phyloP scores from a whole-genome alignment of 2,329 filamentous ascomycete species.

The Penicillium sp. region DNA sequence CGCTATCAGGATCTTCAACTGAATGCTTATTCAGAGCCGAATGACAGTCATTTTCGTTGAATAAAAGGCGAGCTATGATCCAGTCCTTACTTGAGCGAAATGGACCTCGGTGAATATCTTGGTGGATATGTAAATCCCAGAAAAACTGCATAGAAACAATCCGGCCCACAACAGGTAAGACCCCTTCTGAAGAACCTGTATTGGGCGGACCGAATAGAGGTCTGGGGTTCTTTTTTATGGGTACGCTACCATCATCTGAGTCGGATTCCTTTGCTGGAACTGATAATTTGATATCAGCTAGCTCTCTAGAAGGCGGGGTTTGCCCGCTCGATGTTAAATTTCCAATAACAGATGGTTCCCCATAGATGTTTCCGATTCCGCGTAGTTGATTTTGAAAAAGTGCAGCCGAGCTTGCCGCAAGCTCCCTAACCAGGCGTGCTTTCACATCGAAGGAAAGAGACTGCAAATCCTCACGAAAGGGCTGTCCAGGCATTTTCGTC shows the following conservation, averaged over 20 bases:
- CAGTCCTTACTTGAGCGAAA: conserved; percentile 15
- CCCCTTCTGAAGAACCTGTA: rapidly evolving
- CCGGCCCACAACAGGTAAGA: conserved; percentile 6
- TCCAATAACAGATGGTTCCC: not conserved
- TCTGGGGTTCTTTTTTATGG: too few relatives aligned
- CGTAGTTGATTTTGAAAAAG: conserved; percentile 4
- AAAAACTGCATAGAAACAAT: conserved; percentile 19
- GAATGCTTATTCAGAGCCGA: conserved; percentile 5
- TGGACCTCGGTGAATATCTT: conserved; percentile 14
- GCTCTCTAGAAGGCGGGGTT: not conserved
- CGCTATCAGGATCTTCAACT: conserved; percentile 8
- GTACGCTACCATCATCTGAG: not conserved
- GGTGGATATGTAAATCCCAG: conserved; percentile 9
- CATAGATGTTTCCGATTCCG: conserved; percentile 5
- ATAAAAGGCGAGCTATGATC: conserved; percentile 11
- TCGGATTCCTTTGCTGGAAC: too few relatives aligned
- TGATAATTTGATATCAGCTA: not conserved
- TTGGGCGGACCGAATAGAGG: not conserved
- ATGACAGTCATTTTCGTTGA: conserved; percentile 8
- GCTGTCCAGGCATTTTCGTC: conserved; percentile 11
- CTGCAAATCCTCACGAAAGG: conserved; percentile 1
- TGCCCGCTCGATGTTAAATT: not conserved
- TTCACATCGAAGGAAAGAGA: conserved; percentile 11
- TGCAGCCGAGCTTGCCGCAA: conserved; percentile 5
- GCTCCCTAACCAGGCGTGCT: not conserved